Evolutionary conservation across 148 eudicot species (phyloP), one percentile per base, ranked within the genome.

Genomic region (Simmondsia chinensis): DNA sequence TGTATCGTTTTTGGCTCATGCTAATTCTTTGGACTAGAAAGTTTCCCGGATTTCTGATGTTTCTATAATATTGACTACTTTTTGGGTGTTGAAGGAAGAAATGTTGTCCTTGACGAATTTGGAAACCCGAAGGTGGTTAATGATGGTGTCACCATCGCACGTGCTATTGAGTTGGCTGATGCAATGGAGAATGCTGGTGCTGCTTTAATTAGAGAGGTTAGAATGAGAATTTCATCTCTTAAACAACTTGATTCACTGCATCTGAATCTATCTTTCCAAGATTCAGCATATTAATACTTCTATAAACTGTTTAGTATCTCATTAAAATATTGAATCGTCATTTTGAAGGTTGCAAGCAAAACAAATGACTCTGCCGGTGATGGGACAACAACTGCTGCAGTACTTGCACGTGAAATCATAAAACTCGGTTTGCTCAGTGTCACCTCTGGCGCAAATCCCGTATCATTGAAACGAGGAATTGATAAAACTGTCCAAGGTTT

Each of bases 351-450:
- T 63, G 99, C 99, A 0, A 85, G 95, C 68, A 85, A 79, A 63
- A 86, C 99, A 10, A 91, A 91, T 57, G 99, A 91, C 50, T 79
- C 99, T 28, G 99, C 99, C 61, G 99, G 99, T 44, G 99, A 91
- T 55, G 99, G 99, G 2, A 91, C 99, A 14, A 91, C 99, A 28
- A 91, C 99, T 21, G 99, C 99, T 5, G 72, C 94, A 4, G 76
- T 91, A 38, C 79, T 91, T 63, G 99, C 99, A 14, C 95, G 95
- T 45, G 95, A 85, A 56, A 82, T 91, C 35, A 86, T 91, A 33
- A 74, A 64, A 53, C 76, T 79, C 45, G 99, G 99, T 43, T 61
- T 91, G 20, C 60, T 85, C 10, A 82, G 75, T 59, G 99, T 91
- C 7, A 86, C 99, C 0, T 82, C 99, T 60, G 99, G 99, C 61